Evolutionary conservation across 2,329 filamentous ascomycete species (phyloP).

Genomic region (Diaporthe sp.): DNA sequence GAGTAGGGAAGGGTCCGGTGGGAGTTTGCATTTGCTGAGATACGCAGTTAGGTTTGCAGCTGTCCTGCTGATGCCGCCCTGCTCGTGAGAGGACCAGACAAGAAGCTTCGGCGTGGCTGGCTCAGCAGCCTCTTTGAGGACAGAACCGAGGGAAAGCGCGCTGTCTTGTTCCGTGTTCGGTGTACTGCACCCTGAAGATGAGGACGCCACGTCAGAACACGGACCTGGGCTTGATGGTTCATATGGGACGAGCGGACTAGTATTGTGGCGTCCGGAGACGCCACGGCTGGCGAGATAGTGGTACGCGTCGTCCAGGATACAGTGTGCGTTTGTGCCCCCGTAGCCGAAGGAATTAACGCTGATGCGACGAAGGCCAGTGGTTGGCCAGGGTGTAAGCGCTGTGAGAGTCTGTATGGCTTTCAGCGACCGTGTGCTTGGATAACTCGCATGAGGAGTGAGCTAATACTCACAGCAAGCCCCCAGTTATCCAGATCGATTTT

Average conservation of each 20-base stretch:
- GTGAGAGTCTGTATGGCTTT: conserved; percentile 9
- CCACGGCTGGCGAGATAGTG: background rate
- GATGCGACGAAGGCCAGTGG: conserved; percentile 40
- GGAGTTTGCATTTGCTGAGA: background rate
- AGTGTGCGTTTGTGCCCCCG: conserved; percentile 57
- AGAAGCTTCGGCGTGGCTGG: background rate
- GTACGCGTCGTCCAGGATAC: conserved; percentile 12
- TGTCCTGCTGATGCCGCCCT: conserved; percentile 9
- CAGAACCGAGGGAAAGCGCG: background rate
- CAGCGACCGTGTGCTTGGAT: background rate
- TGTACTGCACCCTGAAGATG: background rate
- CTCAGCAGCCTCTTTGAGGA: background rate
- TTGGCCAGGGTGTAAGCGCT: background rate
- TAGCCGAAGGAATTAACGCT: conserved; percentile 63
- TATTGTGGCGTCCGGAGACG: conserved; percentile 18
- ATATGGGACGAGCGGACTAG: background rate
- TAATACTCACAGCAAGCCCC: conserved; percentile 34
- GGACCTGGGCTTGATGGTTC: background rate
- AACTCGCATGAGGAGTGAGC: background rate
- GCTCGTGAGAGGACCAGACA: conserved; percentile 23
- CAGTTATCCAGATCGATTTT: conserved; percentile 31
- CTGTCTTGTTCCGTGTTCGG: background rate
- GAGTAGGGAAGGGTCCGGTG: background rate
- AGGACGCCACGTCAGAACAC: background rate
- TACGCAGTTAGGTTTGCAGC: background rate